Evolutionary conservation across 768 basidiomycete genomes (phyloP), one percentile per base, ranked within the genome.

Genomic region (Cystofilobasidium bisporidii): DNA sequence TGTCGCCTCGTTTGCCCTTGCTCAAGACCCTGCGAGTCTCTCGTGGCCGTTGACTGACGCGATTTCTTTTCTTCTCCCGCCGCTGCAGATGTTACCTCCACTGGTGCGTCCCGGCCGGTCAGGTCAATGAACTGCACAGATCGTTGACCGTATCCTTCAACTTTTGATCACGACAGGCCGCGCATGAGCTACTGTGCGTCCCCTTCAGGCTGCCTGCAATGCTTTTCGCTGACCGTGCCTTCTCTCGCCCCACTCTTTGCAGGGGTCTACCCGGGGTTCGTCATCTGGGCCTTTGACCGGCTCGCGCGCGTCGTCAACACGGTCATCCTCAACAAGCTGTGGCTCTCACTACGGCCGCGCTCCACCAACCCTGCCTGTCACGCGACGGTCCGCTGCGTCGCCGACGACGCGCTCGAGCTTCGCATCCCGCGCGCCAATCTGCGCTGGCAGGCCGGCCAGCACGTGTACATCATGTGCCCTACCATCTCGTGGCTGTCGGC

Each of bases 241-340:
- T n/a, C n/a, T n/a, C n/a, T n/a, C n/a, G n/a, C n/a, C n/a, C n/a
- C n/a, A n/a, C n/a, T n/a, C n/a, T 41, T 9, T 41, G 40, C 40
- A 41, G 40, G 40, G 48, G 48, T 50, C 48, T 50, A 26, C 9
- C 48, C 48, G 12, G 48, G 48, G 9, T 20, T 20, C 9, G 71
- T 73, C 30, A 64, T 77, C n/a, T 77, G 76, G 76, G 73, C 71
- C 0, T 67, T 75, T 26, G 77, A 78, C 63, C 72, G 77, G 50
- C 28, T 76, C 18, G 69, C 73, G 28, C 73, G 77, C 30, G 30
- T 72, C 10, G 43, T 69, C 4, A 71, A 74, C 15, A 50, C 76
- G 3, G 28, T 77, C 63, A 24, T 78, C 30, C 60, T 76, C 26
- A 76, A 76, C 71, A 71, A 73, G 24, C 69, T 77, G 40, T 77